These are phyloP conservation scores for Raphanus raphanistrum DNA, from an alignment of 345 rosid species.

Conservation along the genomic window DNA sequence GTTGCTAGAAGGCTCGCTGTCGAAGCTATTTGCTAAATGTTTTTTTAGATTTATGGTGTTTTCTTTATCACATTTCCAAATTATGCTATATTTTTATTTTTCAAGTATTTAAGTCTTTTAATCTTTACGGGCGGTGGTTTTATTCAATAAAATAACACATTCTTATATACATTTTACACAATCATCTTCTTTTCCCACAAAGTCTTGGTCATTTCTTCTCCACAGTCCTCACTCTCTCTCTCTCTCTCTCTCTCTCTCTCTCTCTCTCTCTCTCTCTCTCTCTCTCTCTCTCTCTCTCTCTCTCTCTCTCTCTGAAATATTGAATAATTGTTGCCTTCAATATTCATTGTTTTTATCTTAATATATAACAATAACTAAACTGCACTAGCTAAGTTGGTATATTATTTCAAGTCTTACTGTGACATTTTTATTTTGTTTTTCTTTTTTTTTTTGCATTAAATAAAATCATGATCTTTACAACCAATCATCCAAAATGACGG, in stretches of 20 bases:
- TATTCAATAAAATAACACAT: too few species aligned
- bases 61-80: not conserved
- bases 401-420: not conserved
- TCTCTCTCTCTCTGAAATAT: not conserved
- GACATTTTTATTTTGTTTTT: not conserved
- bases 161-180: too few species aligned
- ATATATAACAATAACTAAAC: not conserved
- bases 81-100: too few species aligned
- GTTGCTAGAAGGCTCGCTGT: not conserved
- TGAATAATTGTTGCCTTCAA: not conserved
- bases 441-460: too few species aligned
- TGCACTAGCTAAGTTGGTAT: not conserved
- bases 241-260: too few species aligned
- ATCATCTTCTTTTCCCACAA: not conserved
- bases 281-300: too few species aligned
- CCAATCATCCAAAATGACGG: not conserved
- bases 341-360: too few species aligned
- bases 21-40: not conserved
- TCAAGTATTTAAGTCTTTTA: too few species aligned
- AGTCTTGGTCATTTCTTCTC: not conserved
- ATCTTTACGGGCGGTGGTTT: too few species aligned
- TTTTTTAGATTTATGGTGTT: not conserved
- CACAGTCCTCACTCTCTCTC: not conserved
- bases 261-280: too few species aligned
- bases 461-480: not conserved